Evolutionary conservation across 176 grass and related monocot genomes (phyloP), one percentile per base, ranked within the genome.

Genomic region (Lolium rigidum): DNA sequence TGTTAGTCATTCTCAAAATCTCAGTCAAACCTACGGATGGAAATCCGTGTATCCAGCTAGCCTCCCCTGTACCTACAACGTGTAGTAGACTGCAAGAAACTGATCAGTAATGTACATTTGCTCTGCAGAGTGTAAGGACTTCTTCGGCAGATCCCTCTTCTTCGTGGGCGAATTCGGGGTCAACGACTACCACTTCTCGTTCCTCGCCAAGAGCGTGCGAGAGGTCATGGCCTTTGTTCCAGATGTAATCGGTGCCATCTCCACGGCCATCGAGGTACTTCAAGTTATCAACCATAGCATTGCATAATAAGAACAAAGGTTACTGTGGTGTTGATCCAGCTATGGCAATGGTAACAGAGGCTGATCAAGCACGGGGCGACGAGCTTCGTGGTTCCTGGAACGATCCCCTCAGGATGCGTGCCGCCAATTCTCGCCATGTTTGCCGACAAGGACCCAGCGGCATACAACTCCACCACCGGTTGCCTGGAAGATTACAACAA

Each of bases 141-240:
- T 87, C 55, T 88, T 93, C n/a, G 17, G 72, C 12, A 83, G 66
- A 51, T 93, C 92, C 18, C 79, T 93, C 57, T 80, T 93, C 82
- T 75, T 91, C 28, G 52, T 91, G 11, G 88, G 89, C 5, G 79
- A 83, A 18, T 80, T 91, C 15, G 88, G 86, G 9, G 10, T 61
- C 83, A 94, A 86, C 61, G 92, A 91, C 49, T 94, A 91, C 87
- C 8, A 22, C 70, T 31, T 63, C 47, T 69, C 58, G 0, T 71
- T 88, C 48, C 47, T 12, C 1, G 20, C 8, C 3, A 91, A 59
- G 74, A 92, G 31, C 77, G 3, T 94, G 11, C 9, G 76, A 0
- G 58, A 92, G 61, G 21, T 85, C 46, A 87, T 71, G 16, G 17
- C 87, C 0, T 28, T 70, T 18, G 87, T 88, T 18, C 90, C 90